These are phyloP conservation scores for Malus fusca DNA, from an alignment of 306 rosid genomes.

Conservation along the genomic window DNA sequence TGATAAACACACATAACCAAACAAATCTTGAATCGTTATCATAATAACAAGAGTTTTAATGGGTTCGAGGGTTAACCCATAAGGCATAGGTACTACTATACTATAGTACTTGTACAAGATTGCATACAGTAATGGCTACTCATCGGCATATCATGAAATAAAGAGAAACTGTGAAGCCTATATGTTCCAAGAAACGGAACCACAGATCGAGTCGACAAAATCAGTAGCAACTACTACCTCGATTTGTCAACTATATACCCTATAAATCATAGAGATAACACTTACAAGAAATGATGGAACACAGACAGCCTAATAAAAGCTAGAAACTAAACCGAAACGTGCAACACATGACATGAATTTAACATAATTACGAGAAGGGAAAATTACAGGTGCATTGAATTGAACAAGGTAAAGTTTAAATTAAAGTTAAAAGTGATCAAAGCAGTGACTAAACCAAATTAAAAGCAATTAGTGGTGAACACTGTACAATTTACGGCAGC, in stretches of 20 bases:
- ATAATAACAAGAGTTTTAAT: not conserved
- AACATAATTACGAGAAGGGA: not conserved
- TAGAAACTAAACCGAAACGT: not conserved
- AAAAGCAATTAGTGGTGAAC: conserved; percentile 13
- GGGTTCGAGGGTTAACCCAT: not conserved
- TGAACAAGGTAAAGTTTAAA: conserved; percentile 19
- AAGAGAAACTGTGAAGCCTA: not conserved
- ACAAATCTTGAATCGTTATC: not conserved
- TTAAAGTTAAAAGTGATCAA: conserved; percentile 9
- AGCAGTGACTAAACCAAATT: not conserved
- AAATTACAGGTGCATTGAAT: not conserved
- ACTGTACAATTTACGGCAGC: not conserved
- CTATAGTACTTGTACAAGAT: not conserved
- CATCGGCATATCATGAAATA: not conserved
- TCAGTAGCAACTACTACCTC: not conserved
- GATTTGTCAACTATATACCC: not conserved
- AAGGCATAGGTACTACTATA: not conserved
- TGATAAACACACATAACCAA: too few species aligned
- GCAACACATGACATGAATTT: not conserved
- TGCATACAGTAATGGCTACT: not conserved
- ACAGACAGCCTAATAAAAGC: not conserved
- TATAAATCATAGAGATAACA: not conserved
- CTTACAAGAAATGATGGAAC: not conserved
- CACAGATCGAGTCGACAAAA: not conserved
- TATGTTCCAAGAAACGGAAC: not conserved